Evolutionary conservation across 805 yeast species (phyloP), one percentile per base, ranked within the genome.

Genomic region (Candida tammaniensis): DNA sequence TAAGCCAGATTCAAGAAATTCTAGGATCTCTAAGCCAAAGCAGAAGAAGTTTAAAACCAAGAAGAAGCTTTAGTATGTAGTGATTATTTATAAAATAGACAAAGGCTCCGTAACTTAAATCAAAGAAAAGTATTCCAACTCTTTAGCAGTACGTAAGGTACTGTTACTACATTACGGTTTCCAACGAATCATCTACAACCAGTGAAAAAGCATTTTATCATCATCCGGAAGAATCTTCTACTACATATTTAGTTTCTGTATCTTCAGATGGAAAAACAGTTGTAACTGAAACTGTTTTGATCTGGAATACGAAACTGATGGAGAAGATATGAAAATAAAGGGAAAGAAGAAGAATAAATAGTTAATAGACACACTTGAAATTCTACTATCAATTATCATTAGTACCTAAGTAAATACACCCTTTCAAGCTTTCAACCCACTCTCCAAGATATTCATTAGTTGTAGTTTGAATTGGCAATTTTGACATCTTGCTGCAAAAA

Each of bases 241-340:
- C 52, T 15, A 68, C 69, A 4, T 83, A 72, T 51, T 58, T 93
- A 51, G 73, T 86, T 0, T 82, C 95, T 2, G 86, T 88, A 9
- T 86, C 96, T 0, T 86, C 97, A 0, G 98, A 91, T 58, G 98
- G 98, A 17, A 84, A 77, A 50, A 82, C 91, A 33, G 95, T 93
- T 6, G 84, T 91, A 3, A 91, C 97, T 96, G 83, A 89, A 42
- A 44, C 15, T 36, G 18, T 60, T 75, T 80, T 34, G 85, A 80
- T 46, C 78, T 86, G 48, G 91, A 83, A 49, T 81, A 78, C 45
- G 93, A 83, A 55, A 79, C 82, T 37, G 86, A 82, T 43, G 82
- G 82, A 14, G 86, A 78, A 53, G 83, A 78, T 38, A 73, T 72
- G 39, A 73, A 72, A 47, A 69, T 74, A 19, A 71, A 80, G 76